Evolutionary conservation across 1,284 basidiomycete genomes (phyloP).

Genomic region (Xerocomus amazonicus): DNA sequence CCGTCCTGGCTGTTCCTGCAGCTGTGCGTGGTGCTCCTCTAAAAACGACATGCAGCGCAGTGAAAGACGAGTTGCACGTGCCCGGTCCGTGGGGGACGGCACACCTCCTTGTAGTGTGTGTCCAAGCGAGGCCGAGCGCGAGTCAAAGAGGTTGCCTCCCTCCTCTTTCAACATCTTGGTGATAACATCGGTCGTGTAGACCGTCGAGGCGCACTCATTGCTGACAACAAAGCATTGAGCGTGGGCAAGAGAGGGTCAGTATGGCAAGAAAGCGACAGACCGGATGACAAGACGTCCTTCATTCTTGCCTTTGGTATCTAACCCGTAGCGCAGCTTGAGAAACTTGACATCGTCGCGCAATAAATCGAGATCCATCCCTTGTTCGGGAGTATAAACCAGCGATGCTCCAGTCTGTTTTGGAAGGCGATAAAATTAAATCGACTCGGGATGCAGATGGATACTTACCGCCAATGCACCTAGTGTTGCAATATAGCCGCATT

Average conservation of each 20-base stretch:
- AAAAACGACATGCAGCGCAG: slow-evolving; percentile 94
- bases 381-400: slow-evolving; percentile 93
- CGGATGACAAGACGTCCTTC: slow-evolving; percentile 92
- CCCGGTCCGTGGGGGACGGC: slow-evolving; percentile 91
- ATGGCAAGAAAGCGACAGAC: slow-evolving; percentile 41
- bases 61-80: slow-evolving; percentile 85
- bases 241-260: background rate
- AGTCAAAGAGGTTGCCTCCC: slow-evolving; percentile 88
- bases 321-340: slow-evolving; percentile 80
- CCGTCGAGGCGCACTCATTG: slow-evolving; percentile 81
- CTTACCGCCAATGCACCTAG: slow-evolving; percentile 92
- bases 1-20: slow-evolving; percentile 46
- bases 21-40: slow-evolving; percentile 68
- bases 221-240: slow-evolving; percentile 39
- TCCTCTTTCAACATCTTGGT: slow-evolving; percentile 96
- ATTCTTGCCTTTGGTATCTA: slow-evolving; percentile 86
- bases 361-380: slow-evolving; percentile 80
- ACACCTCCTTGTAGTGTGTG: slow-evolving; percentile 96
- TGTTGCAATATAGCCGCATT: slow-evolving; percentile 93
- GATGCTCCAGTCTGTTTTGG: slow-evolving; percentile 77
- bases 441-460: slow-evolving; percentile 12
- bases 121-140: slow-evolving; percentile 89
- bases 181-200: slow-evolving; percentile 91
- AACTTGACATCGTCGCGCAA: slow-evolving; percentile 86
- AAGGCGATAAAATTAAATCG: background rate